Evolutionary conservation across 1,139 yeast species (phyloP).

Genomic region (Hyphopichia wangnamkhiaoensis): DNA sequence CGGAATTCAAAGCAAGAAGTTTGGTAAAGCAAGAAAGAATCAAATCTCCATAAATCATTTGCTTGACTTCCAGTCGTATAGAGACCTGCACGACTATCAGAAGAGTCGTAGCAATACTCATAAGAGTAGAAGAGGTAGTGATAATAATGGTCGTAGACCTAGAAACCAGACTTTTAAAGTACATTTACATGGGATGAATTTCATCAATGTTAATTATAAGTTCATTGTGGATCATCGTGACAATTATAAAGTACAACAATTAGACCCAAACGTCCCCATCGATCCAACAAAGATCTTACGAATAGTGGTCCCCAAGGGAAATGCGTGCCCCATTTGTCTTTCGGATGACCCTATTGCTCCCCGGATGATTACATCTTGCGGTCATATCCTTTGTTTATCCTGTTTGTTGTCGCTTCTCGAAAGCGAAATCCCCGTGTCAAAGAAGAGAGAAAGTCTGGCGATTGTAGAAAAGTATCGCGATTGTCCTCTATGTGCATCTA

Average conservation of each 20-base stretch:
- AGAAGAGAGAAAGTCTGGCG: conserved; percentile 37
- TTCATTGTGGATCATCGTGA: conserved; percentile 70
- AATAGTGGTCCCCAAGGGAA: conserved; percentile 71
- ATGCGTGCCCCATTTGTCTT: conserved; percentile 89
- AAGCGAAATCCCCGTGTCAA: conserved; percentile 48
- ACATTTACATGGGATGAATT: conserved; percentile 67
- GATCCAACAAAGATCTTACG: conserved; percentile 64
- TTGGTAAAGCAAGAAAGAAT: conserved; percentile 44
- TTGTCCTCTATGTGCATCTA: conserved; percentile 84
- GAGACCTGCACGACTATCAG: conserved; percentile 50
- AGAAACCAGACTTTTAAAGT: conserved; percentile 16
- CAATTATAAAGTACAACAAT: conserved; percentile 54
- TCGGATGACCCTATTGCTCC: conserved; percentile 87
- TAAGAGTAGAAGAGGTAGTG: conserved; percentile 5
- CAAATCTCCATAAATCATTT: conserved; percentile 65
- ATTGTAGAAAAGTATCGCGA: conserved; percentile 59
- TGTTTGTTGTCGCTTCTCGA: conserved; percentile 76
- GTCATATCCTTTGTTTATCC: conserved; percentile 85
- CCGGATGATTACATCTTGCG: conserved; percentile 86
- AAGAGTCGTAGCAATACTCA: conserved; percentile 15
- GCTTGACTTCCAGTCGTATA: conserved; percentile 58
- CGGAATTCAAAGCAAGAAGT: conserved; percentile 3
- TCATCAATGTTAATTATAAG: conserved; percentile 82
- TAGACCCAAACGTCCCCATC: conserved; percentile 77
- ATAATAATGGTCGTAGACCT: conserved; percentile 5